Evolutionary conservation across 495 filamentous ascomycete species (phyloP).

Genomic region (Neurospora sp.): DNA sequence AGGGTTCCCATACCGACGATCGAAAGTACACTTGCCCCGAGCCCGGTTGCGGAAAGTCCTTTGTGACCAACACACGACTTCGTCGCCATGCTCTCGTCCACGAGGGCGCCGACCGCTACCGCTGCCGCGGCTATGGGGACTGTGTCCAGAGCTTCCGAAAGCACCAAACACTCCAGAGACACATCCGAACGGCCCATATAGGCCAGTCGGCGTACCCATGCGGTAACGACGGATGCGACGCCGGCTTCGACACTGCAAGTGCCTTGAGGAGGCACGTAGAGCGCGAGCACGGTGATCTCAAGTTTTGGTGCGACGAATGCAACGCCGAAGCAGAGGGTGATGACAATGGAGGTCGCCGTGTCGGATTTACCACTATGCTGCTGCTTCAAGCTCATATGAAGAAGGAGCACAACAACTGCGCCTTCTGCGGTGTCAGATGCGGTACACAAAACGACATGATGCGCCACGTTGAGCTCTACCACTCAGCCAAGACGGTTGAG

Average conservation of each 20-base stretch:
- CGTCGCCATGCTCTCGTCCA: slow-evolving; percentile 58
- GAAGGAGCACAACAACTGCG: slow-evolving; percentile 61
- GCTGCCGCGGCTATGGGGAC: slow-evolving; percentile 62
- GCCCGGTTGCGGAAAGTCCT: slow-evolving; percentile 66
- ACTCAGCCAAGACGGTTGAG: slow-evolving; percentile 50
- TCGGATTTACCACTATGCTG: slow-evolving; percentile 61
- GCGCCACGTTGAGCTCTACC: slow-evolving; percentile 59
- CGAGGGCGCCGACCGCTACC: slow-evolving; percentile 55
- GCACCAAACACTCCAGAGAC: slow-evolving; percentile 73
- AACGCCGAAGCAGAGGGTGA: slow-evolving; percentile 14
- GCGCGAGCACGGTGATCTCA: slow-evolving; percentile 54
- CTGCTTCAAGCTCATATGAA: slow-evolving; percentile 63
- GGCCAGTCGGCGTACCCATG: slow-evolving; percentile 60
- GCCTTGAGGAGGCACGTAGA: slow-evolving; percentile 63
- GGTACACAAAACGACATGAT: slow-evolving; percentile 51
- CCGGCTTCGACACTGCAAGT: slow-evolving; percentile 59
- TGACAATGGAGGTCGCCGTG: slow-evolving; percentile 17
- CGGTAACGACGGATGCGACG: slow-evolving; percentile 52
- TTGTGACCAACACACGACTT: slow-evolving; percentile 65
- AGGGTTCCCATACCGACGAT: slow-evolving; percentile 65
- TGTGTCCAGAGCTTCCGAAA: slow-evolving; percentile 81
- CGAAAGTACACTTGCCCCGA: slow-evolving; percentile 61
- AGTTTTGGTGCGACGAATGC: slow-evolving; percentile 68
- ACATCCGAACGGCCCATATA: slow-evolving; percentile 66
- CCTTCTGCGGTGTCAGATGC: slow-evolving; percentile 57